These are phyloP conservation scores for Ogataea haglerorum DNA, from an alignment of 805 yeast species.

Conservation along the genomic window DNA sequence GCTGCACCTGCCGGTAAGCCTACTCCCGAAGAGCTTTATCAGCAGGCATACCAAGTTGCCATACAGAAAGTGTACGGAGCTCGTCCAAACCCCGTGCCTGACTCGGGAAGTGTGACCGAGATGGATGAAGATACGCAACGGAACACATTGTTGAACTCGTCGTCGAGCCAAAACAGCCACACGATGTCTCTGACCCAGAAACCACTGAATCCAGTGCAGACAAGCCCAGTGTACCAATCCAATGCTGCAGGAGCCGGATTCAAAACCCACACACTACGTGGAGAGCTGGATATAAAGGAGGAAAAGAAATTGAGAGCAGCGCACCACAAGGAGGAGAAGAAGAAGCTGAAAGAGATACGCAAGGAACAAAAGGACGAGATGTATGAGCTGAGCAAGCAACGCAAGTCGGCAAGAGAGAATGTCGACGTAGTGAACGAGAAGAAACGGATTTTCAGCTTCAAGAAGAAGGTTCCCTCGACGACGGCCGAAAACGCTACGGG, in stretches of 20 bases:
- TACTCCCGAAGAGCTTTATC: constrained; percentile 52
- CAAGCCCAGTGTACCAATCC: constrained; percentile 19
- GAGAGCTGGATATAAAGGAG: constrained; percentile 15
- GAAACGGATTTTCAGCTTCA: constrained; percentile 12
- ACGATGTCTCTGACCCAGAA: constrained; percentile 6
- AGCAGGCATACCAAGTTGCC: constrained; percentile 53
- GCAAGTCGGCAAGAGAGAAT: constrained; percentile 21
- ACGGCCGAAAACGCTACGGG: neutral
- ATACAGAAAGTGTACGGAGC: constrained; percentile 52
- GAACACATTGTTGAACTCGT: constrained; percentile 26
- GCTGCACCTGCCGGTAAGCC: constrained; percentile 11
- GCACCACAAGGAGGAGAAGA: constrained; percentile 21
- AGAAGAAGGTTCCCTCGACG: neutral
- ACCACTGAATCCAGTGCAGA: neutral
- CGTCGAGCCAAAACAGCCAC: constrained; percentile 4
- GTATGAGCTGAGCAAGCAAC: constrained; percentile 23
- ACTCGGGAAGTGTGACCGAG: constrained; percentile 8
- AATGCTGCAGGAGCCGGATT: constrained; percentile 32
- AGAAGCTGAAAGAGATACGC: constrained; percentile 20
- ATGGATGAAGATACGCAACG: constrained; percentile 27
- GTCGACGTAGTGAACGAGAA: constrained; percentile 16
- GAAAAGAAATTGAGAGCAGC: constrained; percentile 14
- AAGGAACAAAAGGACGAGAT: constrained; percentile 24
- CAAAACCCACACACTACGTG: constrained; percentile 30
- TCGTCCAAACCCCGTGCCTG: constrained; percentile 2